Conservation (phyloP, 345 rosid species). For the Laguncularia racemosa region DNA sequence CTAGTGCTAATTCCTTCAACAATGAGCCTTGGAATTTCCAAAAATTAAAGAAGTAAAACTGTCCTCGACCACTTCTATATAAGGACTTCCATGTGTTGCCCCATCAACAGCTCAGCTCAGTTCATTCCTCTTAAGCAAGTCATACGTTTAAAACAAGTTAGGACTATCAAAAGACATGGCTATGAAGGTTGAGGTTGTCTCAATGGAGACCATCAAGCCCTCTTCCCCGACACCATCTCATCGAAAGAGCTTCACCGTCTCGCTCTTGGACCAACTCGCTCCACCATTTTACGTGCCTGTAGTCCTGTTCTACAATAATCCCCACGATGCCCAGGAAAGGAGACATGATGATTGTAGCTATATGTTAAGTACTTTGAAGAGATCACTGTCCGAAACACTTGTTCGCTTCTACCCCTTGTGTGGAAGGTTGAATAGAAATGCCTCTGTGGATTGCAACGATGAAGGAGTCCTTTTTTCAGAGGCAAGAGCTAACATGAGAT, state of each 20-base stretch:
- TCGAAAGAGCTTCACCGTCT: neutral
- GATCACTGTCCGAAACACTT: slow-evolving; percentile 6
- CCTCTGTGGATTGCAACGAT: slow-evolving; percentile 7
- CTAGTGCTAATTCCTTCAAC: too few relatives aligned
- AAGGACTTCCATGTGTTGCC: too few relatives aligned
- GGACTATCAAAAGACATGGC: neutral
- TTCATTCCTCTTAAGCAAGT: too few relatives aligned
- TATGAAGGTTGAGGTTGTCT: slow-evolving; percentile 2
- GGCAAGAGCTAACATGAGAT: neutral
- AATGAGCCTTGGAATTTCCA: too few relatives aligned
- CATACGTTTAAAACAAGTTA: too few relatives aligned
- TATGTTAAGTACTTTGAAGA: neutral
- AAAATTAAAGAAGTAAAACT: too few relatives aligned
- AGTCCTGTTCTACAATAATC: slow-evolving; percentile 5
- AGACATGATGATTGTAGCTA: too few relatives aligned
- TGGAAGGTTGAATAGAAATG: slow-evolving; percentile 8
- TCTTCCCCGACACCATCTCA: slow-evolving; percentile 2
- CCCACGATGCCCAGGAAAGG: neutral
- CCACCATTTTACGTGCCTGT: neutral
- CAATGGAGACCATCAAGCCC: slow-evolving; percentile 10
- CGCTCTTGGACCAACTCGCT: slow-evolving; percentile 7
- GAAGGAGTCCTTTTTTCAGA: slow-evolving; percentile 5
- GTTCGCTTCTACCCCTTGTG: slow-evolving; percentile 8
- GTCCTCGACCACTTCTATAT: too few relatives aligned
- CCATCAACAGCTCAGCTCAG: too few relatives aligned